Percentiles rank a stretch among this genome's conserved stretches.
These are phyloP conservation scores for Periconia sp. DNA, from an alignment of 2,329 filamentous ascomycete species.

Conservation along the genomic window DNA sequence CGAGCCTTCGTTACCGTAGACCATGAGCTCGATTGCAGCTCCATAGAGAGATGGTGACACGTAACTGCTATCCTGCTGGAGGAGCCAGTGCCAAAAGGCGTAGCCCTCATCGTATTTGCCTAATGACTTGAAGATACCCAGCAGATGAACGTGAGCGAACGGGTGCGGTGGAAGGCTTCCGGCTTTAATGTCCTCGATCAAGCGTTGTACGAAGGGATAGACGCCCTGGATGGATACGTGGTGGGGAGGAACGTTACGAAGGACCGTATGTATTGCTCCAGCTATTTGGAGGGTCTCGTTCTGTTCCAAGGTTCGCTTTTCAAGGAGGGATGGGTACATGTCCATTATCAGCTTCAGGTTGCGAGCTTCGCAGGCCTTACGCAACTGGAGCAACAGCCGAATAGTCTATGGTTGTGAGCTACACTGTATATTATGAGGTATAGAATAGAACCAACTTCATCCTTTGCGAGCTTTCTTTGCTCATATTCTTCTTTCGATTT, in stretches of 20 bases:
- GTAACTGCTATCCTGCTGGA: slow-evolving; percentile 44
- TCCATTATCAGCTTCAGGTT: slow-evolving; percentile 22
- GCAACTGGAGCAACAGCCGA: slow-evolving; percentile 15
- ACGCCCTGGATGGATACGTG: slow-evolving; percentile 8
- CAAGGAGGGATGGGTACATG: slow-evolving; percentile 28
- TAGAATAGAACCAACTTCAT: background rate
- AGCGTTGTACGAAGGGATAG: slow-evolving; percentile 36
- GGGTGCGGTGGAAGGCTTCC: slow-evolving; percentile 39
- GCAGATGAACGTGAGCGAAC: slow-evolving; percentile 48
- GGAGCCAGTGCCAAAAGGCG: slow-evolving; percentile 53
- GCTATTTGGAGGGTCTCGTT: slow-evolving; percentile 36
- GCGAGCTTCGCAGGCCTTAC: slow-evolving; percentile 17
- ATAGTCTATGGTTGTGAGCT: background rate
- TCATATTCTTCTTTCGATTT: background rate
- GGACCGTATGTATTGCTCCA: slow-evolving; percentile 39
- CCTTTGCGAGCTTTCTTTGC: background rate
- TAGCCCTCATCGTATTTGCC: slow-evolving; percentile 42
- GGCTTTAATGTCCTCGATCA: slow-evolving; percentile 44
- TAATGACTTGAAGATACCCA: slow-evolving; percentile 51
- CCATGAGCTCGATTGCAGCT: slow-evolving; percentile 52
- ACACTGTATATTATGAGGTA: background rate
- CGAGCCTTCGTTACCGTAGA: slow-evolving; percentile 40
- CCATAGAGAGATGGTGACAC: slow-evolving; percentile 50
- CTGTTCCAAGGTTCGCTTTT: slow-evolving; percentile 10
- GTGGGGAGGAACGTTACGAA: slow-evolving; percentile 22